Evolutionary conservation across 345 rosid species (phyloP).

Genomic region (Lepidium didymum): DNA sequence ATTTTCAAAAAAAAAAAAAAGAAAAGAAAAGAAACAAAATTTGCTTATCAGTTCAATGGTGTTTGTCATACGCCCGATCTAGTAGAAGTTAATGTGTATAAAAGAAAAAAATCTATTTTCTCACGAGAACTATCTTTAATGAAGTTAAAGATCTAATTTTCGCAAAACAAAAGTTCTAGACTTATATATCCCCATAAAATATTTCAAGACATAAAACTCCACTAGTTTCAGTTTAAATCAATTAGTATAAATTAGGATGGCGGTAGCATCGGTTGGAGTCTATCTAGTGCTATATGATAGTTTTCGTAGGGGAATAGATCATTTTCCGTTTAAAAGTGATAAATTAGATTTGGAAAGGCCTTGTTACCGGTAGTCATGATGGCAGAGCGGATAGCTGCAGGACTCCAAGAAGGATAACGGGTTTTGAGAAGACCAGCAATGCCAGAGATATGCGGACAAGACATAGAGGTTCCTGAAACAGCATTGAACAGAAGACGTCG

Average conservation of each 20-base stretch:
- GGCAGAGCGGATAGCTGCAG: conserved; percentile 79
- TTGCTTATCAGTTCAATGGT: background rate
- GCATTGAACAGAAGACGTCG: conserved; percentile 49
- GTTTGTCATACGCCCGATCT: background rate
- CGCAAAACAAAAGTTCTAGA: too few relatives aligned
- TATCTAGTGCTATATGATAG: too few relatives aligned
- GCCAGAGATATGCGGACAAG: conserved; percentile 84
- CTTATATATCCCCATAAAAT: too few relatives aligned
- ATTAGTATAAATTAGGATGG: too few relatives aligned
- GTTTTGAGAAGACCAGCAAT: conserved; percentile 67
- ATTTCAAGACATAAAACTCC: too few relatives aligned
- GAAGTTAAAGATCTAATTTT: too few relatives aligned
- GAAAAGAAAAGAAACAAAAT: background rate
- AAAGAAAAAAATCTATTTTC: background rate
- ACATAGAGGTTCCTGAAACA: conserved; percentile 78
- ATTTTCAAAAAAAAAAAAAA: too few relatives aligned
- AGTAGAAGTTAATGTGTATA: background rate
- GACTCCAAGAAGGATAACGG: conserved; percentile 71
- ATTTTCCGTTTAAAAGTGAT: background rate
- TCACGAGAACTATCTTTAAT: too few relatives aligned
- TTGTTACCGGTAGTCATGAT: conserved; percentile 62
- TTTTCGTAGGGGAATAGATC: too few relatives aligned
- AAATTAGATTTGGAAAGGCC: background rate
- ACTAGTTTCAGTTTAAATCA: too few relatives aligned
- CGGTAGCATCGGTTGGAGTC: too few relatives aligned